phyloP scores from a whole-genome alignment of 192 early-diverging fungal species.

The Backusella luteola region DNA sequence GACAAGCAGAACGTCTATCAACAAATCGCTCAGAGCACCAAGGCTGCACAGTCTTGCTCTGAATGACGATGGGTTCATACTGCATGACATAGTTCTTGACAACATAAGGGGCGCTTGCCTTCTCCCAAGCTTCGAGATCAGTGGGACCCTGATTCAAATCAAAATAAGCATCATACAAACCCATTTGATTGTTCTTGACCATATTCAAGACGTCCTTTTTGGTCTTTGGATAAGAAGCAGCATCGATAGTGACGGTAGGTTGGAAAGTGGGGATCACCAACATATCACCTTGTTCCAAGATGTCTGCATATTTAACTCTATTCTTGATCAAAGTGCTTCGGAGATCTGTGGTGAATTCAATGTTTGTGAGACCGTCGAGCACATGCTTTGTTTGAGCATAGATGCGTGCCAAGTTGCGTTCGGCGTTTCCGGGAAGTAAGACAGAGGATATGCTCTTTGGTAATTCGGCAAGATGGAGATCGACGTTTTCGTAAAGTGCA shows the following conservation, averaged over 20 bases:
- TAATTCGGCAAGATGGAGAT: conserved; percentile 46
- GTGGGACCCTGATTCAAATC: conserved; percentile 49
- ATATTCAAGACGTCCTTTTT: conserved; percentile 34
- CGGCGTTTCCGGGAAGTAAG: conserved; percentile 34
- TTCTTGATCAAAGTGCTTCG: conserved; percentile 36
- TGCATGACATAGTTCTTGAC: conserved; percentile 54
- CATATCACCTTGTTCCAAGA: conserved; percentile 45
- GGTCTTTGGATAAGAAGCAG: conserved; percentile 22
- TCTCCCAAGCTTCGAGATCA: conserved; percentile 44
- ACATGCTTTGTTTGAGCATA: conserved; percentile 52
- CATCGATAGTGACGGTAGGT: conserved; percentile 18
- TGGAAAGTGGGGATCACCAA: conserved; percentile 52
- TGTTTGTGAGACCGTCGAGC: conserved; percentile 39
- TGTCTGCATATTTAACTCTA: conserved; percentile 26
- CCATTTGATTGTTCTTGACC: conserved; percentile 29
- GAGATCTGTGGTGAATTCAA: conserved; percentile 37
- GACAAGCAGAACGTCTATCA: conserved; percentile 52
- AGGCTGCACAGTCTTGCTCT: conserved; percentile 44
- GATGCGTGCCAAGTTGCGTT: conserved; percentile 52
- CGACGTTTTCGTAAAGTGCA: conserved; percentile 33
- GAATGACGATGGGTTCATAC: conserved; percentile 53
- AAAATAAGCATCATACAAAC: conserved; percentile 49
- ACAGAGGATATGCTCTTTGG: not conserved
- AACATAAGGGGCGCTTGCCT: conserved; percentile 32
- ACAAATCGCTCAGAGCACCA: conserved; percentile 62